Evolutionary conservation across 371 early-diverging fungal species (phyloP), one percentile per base, ranked within the genome.

Genomic region (Zychaea mexicana): DNA sequence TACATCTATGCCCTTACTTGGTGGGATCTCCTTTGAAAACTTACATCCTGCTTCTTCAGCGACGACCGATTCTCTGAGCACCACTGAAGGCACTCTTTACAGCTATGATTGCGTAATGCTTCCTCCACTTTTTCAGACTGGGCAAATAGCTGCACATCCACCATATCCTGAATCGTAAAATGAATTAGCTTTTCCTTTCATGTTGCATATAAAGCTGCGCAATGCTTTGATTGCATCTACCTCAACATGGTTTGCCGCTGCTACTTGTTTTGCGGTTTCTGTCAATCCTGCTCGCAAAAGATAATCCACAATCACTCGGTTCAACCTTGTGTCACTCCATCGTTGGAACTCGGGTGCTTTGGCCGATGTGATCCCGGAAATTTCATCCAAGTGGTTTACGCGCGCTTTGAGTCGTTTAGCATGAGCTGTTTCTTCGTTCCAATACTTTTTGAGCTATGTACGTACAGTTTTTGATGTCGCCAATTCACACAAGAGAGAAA

Each of bases 261-360:
- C 90, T 42, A 97, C 74, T 47, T 71, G 66, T 28, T 82, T 74
- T 2, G 98, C 97, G 7, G 97, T 88, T 7, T 87, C 78, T 31
- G 83, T 79, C 64, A 87, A 89, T 7, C 96, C 96, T 38, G 90
- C 86, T 60, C 98, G 85, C 39, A 97, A 82, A 85, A 98, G 81
- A 73, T 95, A 98, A 72, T 98, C 99, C 2, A 94, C 92, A 59
- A 97, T 75, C 30, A 97, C 82, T 21, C 97, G 85, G 72, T 94
- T 89, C 54, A 97, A 74, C 9, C 96, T 83, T 7, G 83, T 82
- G 56, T 91, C 85, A 57, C 89, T 88, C 97, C 98, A 98, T 26
- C 85, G 74, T 22, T 80, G 81, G 65, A 89, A 95, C 61, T 82
- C 92, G 0, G 85, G 87, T 28, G 86, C 72, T 52, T 89, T 90